Evolutionary conservation across 2,329 filamentous ascomycete genomes (phyloP), one percentile per base, ranked within the genome.

Genomic region (Fusarium multiceps): DNA sequence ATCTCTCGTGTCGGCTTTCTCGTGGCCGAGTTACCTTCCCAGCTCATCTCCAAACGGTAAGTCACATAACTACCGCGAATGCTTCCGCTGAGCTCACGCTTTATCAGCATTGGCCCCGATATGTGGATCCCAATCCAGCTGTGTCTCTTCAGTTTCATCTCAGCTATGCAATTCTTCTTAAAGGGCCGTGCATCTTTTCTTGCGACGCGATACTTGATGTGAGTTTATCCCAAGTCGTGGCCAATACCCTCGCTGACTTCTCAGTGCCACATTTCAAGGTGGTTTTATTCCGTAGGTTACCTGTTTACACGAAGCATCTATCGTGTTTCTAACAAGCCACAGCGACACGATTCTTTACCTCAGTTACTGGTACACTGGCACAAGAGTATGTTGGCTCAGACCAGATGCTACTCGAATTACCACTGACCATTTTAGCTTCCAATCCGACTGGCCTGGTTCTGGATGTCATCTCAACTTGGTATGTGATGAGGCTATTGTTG

Each of bases 121-220:
- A 79, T 80, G 21, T 85, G 87, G 78, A 84, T 84, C n/a, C 85
- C 84, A 5, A 79, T 87, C 7, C 81, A 82, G 27, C 86, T 80
- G 57, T 75, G 77, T 4, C 55, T 72, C 7, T 81, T 79, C 74
- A 78, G 77, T 5, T 41, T 77, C 2, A 69, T 79, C 5, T 79
- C 80, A 4, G 75, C 74, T 7, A 75, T 75, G 25, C 78, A 80
- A 46, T 79, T 78, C 46, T 76, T 78, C 28, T 68, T 81, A 9
- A 76, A 74, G 5, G 75, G 72, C 18, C 71, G 76, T 14, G 75
- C 74, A 16, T 79, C 76, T 4, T 80, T 79, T 46, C 71, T 79
- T 7, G 77, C 76, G 1, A 76, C 74, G 6, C 18, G 34, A 12
- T 37, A 37, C 10, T 37, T 37, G 34, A 37, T 37, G 34, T n/a